Percentiles rank a stretch among this genome's conserved stretches.
phyloP scores from a whole-genome alignment of 2,329 filamentous ascomycete species.

The Fusarium papillatum region DNA sequence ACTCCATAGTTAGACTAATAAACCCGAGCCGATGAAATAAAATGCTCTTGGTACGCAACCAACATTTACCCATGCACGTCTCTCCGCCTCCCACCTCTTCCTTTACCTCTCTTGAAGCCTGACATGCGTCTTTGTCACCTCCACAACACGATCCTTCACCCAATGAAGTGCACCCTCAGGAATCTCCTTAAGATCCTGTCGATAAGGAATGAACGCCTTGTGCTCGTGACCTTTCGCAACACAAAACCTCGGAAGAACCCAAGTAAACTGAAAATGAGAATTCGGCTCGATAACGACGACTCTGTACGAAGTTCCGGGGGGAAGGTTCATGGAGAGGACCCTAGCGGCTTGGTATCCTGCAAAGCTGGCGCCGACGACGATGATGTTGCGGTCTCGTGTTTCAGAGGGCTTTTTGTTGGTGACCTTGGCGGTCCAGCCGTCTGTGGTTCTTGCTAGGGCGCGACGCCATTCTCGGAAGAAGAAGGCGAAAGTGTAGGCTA shows the following conservation, averaged over 20 bases:
- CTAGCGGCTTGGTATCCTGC: constrained; percentile 65
- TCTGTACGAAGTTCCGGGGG: constrained; percentile 59
- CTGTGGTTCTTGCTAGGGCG: constrained; percentile 20
- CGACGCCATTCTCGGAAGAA: constrained; percentile 38
- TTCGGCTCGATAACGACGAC: constrained; percentile 71
- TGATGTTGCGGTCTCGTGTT: constrained; percentile 58
- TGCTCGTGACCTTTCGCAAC: constrained; percentile 67
- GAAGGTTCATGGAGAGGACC: constrained; percentile 62
- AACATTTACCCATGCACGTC: not conserved
- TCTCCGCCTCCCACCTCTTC: not conserved
- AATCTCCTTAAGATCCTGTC: constrained; percentile 52
- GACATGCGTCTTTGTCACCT: constrained; percentile 54
- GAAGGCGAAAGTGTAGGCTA: constrained; percentile 43
- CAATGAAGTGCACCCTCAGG: constrained; percentile 53
- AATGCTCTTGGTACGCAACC: not conserved
- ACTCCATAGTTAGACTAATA: not conserved
- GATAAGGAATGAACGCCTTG: constrained; percentile 73
- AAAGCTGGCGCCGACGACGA: constrained; percentile 71
- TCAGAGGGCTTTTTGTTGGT: constrained; percentile 12
- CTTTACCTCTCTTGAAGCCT: constrained; percentile 49
- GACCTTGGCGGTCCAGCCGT: constrained; percentile 19
- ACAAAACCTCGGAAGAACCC: constrained; percentile 70
- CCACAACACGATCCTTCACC: constrained; percentile 57
- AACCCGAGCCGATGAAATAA: not conserved
- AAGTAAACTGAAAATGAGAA: constrained; percentile 72